Evolutionary conservation across 805 yeast species (phyloP).

Genomic region (Barnettozyma sucrosica): DNA sequence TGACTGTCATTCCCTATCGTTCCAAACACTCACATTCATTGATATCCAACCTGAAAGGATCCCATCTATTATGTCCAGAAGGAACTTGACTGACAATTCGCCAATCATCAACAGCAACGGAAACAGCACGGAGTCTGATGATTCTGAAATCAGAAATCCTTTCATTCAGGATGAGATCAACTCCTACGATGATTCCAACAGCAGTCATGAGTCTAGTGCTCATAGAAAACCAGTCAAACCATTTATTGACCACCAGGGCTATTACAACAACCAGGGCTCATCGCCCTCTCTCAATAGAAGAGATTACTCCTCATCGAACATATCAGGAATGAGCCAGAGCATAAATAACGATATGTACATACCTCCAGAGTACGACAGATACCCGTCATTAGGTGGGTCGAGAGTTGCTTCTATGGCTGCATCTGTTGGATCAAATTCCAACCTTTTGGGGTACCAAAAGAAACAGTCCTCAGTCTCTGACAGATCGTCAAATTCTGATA

Average conservation of each 20-base stretch:
- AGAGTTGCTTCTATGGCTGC: slow-evolving; percentile 49
- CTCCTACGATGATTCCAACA: slow-evolving; percentile 22
- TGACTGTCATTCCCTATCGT: background rate
- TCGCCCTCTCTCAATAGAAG: slow-evolving; percentile 29
- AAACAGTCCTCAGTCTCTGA: slow-evolving; percentile 12
- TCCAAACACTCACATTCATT: background rate
- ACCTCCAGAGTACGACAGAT: slow-evolving; percentile 61
- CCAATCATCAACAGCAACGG: slow-evolving; percentile 17
- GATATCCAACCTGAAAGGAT: background rate
- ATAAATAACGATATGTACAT: slow-evolving; percentile 24
- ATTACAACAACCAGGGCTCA: slow-evolving; percentile 37
- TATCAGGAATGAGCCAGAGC: slow-evolving; percentile 16
- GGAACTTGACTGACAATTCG: slow-evolving; percentile 27
- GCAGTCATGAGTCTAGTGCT: slow-evolving; percentile 18
- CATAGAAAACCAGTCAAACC: slow-evolving; percentile 25
- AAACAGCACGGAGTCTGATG: slow-evolving; percentile 20
- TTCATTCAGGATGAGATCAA: slow-evolving; percentile 24
- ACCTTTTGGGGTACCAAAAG: slow-evolving; percentile 16
- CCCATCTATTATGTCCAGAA: slow-evolving; percentile 21
- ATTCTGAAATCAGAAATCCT: slow-evolving; percentile 26
- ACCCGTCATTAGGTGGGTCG: slow-evolving; percentile 55
- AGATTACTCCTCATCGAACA: slow-evolving; percentile 21
- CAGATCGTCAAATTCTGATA: slow-evolving; percentile 17
- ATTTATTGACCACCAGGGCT: slow-evolving; percentile 37
- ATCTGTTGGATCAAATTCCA: slow-evolving; percentile 31